Percentiles rank a stretch among this genome's conserved stretches.
These are phyloP conservation scores for Amauroascus niger DNA, from an alignment of 2,329 filamentous ascomycete genomes.

Conservation along the genomic window DNA sequence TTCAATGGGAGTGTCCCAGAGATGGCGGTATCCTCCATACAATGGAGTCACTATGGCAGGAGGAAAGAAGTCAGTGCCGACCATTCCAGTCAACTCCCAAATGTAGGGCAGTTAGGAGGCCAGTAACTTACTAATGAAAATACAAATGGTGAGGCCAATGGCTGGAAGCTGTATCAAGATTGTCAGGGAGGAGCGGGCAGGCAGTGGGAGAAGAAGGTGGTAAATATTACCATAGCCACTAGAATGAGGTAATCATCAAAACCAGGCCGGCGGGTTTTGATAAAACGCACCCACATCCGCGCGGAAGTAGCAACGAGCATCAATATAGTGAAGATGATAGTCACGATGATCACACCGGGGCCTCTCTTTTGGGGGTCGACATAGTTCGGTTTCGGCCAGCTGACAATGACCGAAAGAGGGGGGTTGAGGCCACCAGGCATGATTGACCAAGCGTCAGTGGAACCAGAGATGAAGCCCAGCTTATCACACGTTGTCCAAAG, in stretches of 20 bases:
- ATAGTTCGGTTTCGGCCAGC: conserved; percentile 6
- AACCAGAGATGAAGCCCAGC: background rate
- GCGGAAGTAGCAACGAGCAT: background rate
- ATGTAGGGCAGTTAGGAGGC: background rate
- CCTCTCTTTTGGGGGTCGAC: background rate
- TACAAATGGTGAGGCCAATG: background rate
- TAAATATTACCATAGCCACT: background rate
- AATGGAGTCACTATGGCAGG: background rate
- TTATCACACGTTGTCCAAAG: background rate
- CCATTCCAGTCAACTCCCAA: no score
- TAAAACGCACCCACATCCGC: conserved; percentile 3
- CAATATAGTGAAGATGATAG: background rate
- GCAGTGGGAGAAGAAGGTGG: background rate
- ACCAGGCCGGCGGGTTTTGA: background rate
- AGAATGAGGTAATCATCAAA: conserved; percentile 6
- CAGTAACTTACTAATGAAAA: background rate
- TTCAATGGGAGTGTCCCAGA: background rate
- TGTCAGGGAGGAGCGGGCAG: background rate
- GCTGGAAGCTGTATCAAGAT: background rate
- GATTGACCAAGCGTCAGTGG: background rate
- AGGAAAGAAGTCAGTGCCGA: no score
- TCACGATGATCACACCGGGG: background rate
- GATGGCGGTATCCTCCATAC: conserved; percentile 3
- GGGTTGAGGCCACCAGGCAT: conserved; percentile 8
- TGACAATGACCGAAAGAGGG: background rate